Base-by-base conservation (phyloP, 2,329 filamentous ascomycete genomes). In the Penicillium sp. region DNA sequence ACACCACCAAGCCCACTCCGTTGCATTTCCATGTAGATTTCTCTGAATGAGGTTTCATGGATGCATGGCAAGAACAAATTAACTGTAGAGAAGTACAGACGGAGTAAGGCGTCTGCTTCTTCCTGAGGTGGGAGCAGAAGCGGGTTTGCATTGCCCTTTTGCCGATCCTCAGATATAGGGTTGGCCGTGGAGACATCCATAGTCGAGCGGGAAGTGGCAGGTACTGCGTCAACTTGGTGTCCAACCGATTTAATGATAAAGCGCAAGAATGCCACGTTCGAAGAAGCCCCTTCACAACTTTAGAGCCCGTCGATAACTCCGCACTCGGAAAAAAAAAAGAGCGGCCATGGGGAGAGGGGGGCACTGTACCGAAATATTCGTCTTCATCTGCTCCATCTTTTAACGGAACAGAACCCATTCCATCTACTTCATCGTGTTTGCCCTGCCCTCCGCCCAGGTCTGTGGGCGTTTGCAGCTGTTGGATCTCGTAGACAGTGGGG, bases 331-430 rank as follows among this genome's bases (percentile, higher is more conserved):
- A n/a, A n/a, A n/a, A n/a, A 13, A 5, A 11, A 26, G n/a, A 56
- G 23, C 44, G 44, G 29, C 15, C 21, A 23, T 15, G 29, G 15
- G 6, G 11, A 35, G 9, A 19, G 19, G 41, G 31, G 35, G 26
- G 51, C 11, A 13, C 9, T 1, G 8, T 61, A 64, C 62, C 71
- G 15, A 73, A 66, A 56, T 72, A 73, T 62, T 73, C 71, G n/a
- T 69, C 61, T 21, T 67, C 70, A 23, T 66, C 62, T 23, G 67
- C 60, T 4, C 61, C 57, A 45, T 61, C 61, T 51, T 63, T 63
- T 7, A 64, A 50, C 26, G 62, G 48, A 13, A 64, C 55, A 7
- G 62, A 30, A 13, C 62, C 58, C 62, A 64, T 64, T 5, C 62
- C 62, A 61, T 64, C 62, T 21, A 64, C 62, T 45, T 30, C 58